phyloP scores from a whole-genome alignment of 1,284 basidiomycete species.

The Abortiporus biennis region DNA sequence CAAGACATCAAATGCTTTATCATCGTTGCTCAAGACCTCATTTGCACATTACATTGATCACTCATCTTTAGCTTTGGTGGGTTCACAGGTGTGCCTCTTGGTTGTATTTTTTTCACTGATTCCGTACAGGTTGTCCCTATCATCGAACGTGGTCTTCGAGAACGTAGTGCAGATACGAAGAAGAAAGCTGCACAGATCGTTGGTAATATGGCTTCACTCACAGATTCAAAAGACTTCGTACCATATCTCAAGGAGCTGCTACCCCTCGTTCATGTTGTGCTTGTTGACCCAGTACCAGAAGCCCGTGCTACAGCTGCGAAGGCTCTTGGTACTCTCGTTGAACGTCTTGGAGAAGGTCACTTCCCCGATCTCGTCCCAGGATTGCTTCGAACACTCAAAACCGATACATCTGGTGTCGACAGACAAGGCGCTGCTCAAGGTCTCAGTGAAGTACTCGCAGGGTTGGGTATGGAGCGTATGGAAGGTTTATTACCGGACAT shows the following conservation, averaged over 20 bases:
- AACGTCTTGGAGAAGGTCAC: slow-evolving; percentile 90
- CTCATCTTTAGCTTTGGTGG: slow-evolving; percentile 93
- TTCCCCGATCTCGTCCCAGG: slow-evolving; percentile 95
- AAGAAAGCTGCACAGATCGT: slow-evolving; percentile 96
- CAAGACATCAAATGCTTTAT: slow-evolving; percentile 84
- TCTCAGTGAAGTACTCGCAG: slow-evolving; percentile 92
- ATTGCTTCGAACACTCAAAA: slow-evolving; percentile 86
- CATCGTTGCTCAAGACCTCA: slow-evolving; percentile 85
- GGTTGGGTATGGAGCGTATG: slow-evolving; percentile 94
- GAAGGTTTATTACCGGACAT: slow-evolving; percentile 95
- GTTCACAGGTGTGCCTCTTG: slow-evolving; percentile 20
- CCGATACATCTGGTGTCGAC: slow-evolving; percentile 94
- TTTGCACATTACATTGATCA: slow-evolving; percentile 99
- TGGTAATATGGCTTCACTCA: slow-evolving; percentile 92
- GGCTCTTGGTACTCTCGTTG: slow-evolving; percentile 94
- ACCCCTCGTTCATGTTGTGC: slow-evolving; percentile 88
- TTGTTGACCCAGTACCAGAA: slow-evolving; percentile 95
- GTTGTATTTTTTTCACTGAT: slow-evolving; percentile 10
- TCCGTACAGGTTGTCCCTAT: slow-evolving; percentile 82
- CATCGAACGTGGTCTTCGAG: slow-evolving; percentile 88
- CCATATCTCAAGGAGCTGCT: slow-evolving; percentile 88
- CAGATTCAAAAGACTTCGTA: slow-evolving; percentile 95
- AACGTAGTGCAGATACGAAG: slow-evolving; percentile 91
- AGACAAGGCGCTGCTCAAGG: slow-evolving; percentile 98
- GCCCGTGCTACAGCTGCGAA: slow-evolving; percentile 97